phyloP scores from a whole-genome alignment of 306 rosid genomes.

The Cucumis melo region DNA sequence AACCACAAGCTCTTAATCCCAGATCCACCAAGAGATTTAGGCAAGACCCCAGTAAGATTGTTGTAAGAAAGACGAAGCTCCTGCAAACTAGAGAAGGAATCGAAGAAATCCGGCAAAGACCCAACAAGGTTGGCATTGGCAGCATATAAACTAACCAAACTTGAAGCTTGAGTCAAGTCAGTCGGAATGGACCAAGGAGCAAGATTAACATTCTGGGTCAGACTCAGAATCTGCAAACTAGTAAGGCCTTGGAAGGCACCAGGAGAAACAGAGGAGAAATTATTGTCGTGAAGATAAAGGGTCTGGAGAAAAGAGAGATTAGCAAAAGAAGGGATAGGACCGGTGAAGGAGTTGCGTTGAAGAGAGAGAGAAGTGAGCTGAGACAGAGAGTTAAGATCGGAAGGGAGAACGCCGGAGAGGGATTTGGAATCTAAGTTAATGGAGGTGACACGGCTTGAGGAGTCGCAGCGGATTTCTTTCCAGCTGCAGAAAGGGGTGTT shows the following conservation, averaged over 20 bases:
- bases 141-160: conserved; percentile 24
- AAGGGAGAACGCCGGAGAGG: conserved; percentile 58
- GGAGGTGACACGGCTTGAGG: conserved; percentile 33
- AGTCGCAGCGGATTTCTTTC: conserved; percentile 44
- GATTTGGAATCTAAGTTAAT: conserved; percentile 26
- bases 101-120: conserved; percentile 46
- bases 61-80: conserved; percentile 60
- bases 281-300: conserved; percentile 29
- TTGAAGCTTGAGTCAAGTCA: conserved; percentile 28
- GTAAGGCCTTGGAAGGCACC: conserved; percentile 35
- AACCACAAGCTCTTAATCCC: conserved; percentile 45
- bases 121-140: conserved; percentile 26
- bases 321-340: conserved; percentile 53
- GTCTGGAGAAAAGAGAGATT: conserved; percentile 29
- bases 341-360: conserved; percentile 39
- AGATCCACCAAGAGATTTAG: conserved; percentile 36
- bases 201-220: conserved; percentile 25
- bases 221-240: conserved; percentile 28
- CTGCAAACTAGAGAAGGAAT: conserved; percentile 23
- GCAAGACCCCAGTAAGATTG: conserved; percentile 52
- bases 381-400: conserved; percentile 53
- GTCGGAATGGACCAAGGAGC: conserved; percentile 35
- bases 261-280: conserved; percentile 37
- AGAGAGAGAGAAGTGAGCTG: conserved; percentile 38
- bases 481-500: conserved; percentile 31